Conservation (phyloP, 2,329 filamentous ascomycete genomes). For the Penicillium sp. region DNA sequence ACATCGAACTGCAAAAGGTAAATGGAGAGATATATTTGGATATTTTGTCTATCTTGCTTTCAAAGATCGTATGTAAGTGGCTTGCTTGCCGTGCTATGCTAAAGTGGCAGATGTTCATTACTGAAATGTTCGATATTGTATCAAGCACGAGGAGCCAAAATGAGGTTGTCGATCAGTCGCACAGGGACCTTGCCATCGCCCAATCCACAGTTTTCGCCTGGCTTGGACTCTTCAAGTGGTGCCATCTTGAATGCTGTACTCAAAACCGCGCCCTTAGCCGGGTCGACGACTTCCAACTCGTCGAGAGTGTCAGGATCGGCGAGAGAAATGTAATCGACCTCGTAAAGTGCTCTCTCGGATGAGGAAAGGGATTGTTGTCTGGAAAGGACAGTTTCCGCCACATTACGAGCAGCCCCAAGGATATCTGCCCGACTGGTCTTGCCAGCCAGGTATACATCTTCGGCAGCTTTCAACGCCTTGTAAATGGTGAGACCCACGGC, state of each 20-base stretch:
- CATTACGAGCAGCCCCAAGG: conserved; percentile 65
- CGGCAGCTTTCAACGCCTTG: conserved; percentile 67
- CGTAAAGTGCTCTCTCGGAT: conserved; percentile 65
- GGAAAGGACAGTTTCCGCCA: conserved; percentile 55
- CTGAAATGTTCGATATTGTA: neutral
- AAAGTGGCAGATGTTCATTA: neutral
- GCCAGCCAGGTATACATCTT: conserved; percentile 59
- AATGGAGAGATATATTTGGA: conserved; percentile 2
- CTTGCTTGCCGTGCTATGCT: neutral
- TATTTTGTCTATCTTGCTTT: neutral
- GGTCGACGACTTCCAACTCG: conserved; percentile 71
- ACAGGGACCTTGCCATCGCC: conserved; percentile 74
- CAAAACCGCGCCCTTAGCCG: conserved; percentile 70
- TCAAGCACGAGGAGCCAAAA: conserved; percentile 51
- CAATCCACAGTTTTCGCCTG: conserved; percentile 67
- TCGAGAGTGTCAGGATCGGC: conserved; percentile 80
- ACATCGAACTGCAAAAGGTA: conserved; percentile 7
- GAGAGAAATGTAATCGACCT: conserved; percentile 89
- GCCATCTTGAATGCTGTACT: conserved; percentile 91
- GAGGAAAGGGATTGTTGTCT: conserved; percentile 62
- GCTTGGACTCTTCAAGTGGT: conserved; percentile 66
- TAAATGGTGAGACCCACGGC: conserved; percentile 69
- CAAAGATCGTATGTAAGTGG: neutral
- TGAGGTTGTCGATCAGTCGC: conserved; percentile 90
- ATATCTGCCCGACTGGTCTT: conserved; percentile 61